Percentiles rank a stretch among this genome's conserved stretches.
phyloP scores from a whole-genome alignment of 805 yeast species.

The Martiniozyma abietophila region DNA sequence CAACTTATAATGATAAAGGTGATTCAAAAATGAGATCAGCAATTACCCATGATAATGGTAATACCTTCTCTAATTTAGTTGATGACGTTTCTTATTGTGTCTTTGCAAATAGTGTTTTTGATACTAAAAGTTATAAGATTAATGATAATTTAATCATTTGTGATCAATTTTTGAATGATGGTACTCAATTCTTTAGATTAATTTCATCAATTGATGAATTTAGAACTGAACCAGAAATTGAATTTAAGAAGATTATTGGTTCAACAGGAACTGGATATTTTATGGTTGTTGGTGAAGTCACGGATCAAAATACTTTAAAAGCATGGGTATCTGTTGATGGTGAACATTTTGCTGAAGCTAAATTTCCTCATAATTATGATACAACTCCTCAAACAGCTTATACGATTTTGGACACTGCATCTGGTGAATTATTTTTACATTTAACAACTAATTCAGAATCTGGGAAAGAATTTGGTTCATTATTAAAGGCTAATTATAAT shows the following conservation, averaged over 20 bases:
- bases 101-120: constrained; percentile 51
- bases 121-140: constrained; percentile 17
- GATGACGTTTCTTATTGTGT: constrained; percentile 53
- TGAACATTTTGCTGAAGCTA: constrained; percentile 60
- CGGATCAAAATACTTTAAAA: constrained; percentile 41
- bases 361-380: constrained; percentile 59
- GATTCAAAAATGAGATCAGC: constrained; percentile 53
- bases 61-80: constrained; percentile 43
- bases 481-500: constrained; percentile 82
- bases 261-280: constrained; percentile 64
- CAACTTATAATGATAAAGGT: constrained; percentile 38
- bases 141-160: constrained; percentile 57
- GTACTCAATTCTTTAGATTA: constrained; percentile 19
- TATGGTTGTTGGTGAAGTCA: constrained; percentile 59
- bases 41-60: constrained; percentile 61
- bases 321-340: constrained; percentile 82
- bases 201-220: constrained; percentile 49
- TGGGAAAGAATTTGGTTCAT: constrained; percentile 60
- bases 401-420: constrained; percentile 66
- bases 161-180: constrained; percentile 30
- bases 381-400: constrained; percentile 60
- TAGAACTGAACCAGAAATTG: constrained; percentile 26
- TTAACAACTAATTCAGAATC: constrained; percentile 52
- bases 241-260: constrained; percentile 58
- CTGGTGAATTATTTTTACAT: constrained; percentile 72